Conservation (phyloP, 2,329 filamentous ascomycete species). For the Alternaria angustiovoidea region DNA sequence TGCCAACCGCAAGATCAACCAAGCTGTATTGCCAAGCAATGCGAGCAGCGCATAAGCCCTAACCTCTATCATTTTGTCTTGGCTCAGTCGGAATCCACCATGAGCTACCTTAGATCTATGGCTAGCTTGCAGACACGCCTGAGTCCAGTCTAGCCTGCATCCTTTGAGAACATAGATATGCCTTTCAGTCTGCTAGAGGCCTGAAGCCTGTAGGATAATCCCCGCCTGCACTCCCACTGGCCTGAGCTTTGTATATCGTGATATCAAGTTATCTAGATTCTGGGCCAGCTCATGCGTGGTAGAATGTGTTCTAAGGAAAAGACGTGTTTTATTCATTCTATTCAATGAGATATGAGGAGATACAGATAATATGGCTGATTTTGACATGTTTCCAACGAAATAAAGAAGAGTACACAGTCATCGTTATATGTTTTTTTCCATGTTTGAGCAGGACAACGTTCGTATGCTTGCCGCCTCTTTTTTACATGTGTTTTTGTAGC, state of each 20-base stretch:
- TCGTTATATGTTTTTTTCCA: background rate
- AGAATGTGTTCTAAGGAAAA: background rate
- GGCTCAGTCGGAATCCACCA: background rate
- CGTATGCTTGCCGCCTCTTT: background rate
- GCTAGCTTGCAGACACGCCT: background rate
- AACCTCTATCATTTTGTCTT: background rate
- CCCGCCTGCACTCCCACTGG: background rate
- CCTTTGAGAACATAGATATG: too few relatives aligned
- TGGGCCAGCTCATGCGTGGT: background rate
- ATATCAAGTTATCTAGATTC: background rate
- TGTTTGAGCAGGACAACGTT: background rate
- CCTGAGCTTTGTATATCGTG: background rate
- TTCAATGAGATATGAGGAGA: background rate
- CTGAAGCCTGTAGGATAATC: rapidly evolving
- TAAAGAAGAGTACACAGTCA: background rate
- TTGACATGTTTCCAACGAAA: too few relatives aligned
- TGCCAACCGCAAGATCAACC: background rate
- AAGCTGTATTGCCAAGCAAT: background rate
- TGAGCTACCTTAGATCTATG: background rate
- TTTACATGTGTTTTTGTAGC: background rate
- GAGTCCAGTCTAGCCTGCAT: background rate
- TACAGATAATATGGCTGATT: background rate
- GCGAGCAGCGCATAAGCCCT: background rate
- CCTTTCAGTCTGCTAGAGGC: rapidly evolving
- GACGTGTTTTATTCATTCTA: background rate